Evolutionary conservation across 2,329 filamentous ascomycete genomes (phyloP).

Genomic region (Sarocladiaceae sp.): DNA sequence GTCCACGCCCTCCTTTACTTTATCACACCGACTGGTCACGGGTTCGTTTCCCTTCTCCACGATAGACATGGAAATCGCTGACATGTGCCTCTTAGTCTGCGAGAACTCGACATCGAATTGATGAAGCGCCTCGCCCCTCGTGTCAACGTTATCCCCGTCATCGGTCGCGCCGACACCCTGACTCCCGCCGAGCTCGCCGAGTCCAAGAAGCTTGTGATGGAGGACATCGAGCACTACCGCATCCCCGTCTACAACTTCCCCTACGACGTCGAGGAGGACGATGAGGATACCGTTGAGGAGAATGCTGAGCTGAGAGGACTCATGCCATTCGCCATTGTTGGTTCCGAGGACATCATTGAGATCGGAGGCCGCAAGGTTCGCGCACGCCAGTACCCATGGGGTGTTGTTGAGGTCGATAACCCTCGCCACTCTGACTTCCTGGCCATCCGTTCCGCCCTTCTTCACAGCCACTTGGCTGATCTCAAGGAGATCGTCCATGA

Average conservation of each 20-base stretch:
- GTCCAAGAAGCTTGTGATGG: constrained; percentile 99
- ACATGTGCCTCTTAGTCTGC: constrained; percentile 58
- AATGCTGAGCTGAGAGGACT: constrained; percentile 95
- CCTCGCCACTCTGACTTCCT: constrained; percentile 98
- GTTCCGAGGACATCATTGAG: constrained; percentile 92
- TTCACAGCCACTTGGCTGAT: constrained; percentile 97
- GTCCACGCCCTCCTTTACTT: constrained; percentile 98
- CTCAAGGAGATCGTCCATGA: constrained; percentile 99
- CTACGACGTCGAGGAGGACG: constrained; percentile 98
- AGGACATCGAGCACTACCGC: constrained; percentile 99
- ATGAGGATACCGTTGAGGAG: constrained; percentile 98
- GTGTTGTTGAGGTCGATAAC: constrained; percentile 98
- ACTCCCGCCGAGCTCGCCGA: constrained; percentile 95
- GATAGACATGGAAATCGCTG: background rate
- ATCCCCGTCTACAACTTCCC: constrained; percentile 99
- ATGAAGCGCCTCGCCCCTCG: constrained; percentile 99
- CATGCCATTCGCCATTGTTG: constrained; percentile 99
- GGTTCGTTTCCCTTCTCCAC: constrained; percentile 46
- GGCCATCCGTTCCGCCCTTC: constrained; percentile 89
- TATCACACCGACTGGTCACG: constrained; percentile 96
- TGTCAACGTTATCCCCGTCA: constrained; percentile 98
- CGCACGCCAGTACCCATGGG: constrained; percentile 97
- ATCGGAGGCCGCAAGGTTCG: constrained; percentile 89
- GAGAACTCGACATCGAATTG: constrained; percentile 97
- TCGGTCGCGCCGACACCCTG: constrained; percentile 96